These are phyloP conservation scores for Beauveria sp. DNA, from an alignment of 2,329 filamentous ascomycete genomes.

Conservation along the genomic window DNA sequence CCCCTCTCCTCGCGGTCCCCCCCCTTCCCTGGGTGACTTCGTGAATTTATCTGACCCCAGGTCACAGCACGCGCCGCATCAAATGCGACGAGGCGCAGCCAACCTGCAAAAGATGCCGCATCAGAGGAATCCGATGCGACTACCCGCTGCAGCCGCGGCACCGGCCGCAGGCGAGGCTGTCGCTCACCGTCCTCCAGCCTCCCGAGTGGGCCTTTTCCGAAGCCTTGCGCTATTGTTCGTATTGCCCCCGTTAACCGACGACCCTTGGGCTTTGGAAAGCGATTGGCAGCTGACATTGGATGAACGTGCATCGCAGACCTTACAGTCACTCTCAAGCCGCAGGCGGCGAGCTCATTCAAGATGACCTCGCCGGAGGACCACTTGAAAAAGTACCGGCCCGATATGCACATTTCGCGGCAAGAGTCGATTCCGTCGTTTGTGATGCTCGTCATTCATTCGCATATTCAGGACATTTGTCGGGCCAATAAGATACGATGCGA, in stretches of 20 bases:
- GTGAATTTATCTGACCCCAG: neutral
- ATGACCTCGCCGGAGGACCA: neutral
- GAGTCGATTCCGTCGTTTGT: slow-evolving; percentile 2
- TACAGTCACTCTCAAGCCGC: neutral
- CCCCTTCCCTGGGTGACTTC: no score
- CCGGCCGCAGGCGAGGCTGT: neutral
- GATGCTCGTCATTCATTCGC: neutral
- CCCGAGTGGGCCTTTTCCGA: slow-evolving; percentile 1
- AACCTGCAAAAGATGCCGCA: neutral
- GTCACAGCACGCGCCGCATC: neutral
- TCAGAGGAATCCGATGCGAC: neutral
- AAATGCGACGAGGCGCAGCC: slow-evolving; percentile 2
- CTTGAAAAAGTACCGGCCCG: neutral
- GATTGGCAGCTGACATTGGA: no score
- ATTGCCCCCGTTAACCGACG: no score
- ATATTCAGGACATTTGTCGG: neutral
- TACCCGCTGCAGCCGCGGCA: neutral
- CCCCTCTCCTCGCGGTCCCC: no score
- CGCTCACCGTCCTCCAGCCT: neutral
- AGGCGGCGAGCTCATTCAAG: neutral
- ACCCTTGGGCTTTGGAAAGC: neutral
- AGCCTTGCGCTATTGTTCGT: neutral
- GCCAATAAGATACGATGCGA: neutral
- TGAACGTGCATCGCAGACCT: neutral
- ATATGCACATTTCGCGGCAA: slow-evolving; percentile 1